These are phyloP conservation scores for Podospora appendiculata DNA, from an alignment of 495 filamentous ascomycete species.

Conservation along the genomic window DNA sequence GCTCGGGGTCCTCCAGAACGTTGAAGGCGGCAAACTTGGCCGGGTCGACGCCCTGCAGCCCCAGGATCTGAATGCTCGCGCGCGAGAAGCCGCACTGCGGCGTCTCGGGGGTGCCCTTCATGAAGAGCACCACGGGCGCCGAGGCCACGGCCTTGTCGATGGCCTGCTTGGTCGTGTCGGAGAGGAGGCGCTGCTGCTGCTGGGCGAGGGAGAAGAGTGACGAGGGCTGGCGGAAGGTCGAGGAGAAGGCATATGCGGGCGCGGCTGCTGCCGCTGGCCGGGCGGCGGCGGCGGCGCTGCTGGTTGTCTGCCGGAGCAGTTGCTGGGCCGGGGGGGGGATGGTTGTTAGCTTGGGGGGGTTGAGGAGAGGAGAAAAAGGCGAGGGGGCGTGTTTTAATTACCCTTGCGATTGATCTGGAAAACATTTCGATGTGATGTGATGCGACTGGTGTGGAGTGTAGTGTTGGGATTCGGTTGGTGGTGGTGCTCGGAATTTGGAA, in stretches of 20 bases:
- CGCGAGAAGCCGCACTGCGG: slow-evolving; percentile 98
- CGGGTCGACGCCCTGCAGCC: slow-evolving; percentile 93
- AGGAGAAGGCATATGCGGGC: background rate
- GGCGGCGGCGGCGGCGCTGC: background rate
- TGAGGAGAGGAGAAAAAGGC: no score
- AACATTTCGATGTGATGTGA: slow-evolving; percentile 12
- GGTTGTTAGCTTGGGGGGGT: background rate
- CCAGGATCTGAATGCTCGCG: slow-evolving; percentile 89
- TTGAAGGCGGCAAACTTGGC: slow-evolving; percentile 95
- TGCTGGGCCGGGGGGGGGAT: slow-evolving; percentile 1
- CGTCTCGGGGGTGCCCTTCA: slow-evolving; percentile 95
- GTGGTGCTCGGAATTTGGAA: background rate
- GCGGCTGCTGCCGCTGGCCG: background rate
- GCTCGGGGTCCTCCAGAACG: slow-evolving; percentile 82
- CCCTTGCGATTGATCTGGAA: slow-evolving; percentile 18
- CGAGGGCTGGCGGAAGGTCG: slow-evolving; percentile 9
- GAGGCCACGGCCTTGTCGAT: slow-evolving; percentile 83
- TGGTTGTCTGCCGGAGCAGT: slow-evolving; percentile 13
- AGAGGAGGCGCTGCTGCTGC: slow-evolving; percentile 58
- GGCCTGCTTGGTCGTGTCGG: slow-evolving; percentile 62
- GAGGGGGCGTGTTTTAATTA: background rate
- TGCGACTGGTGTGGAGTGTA: background rate
- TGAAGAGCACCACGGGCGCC: slow-evolving; percentile 91
- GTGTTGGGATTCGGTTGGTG: background rate
- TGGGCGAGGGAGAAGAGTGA: slow-evolving; percentile 26